phyloP scores from a whole-genome alignment of 179 eudicot genomes.

The Camellia oleifera region DNA sequence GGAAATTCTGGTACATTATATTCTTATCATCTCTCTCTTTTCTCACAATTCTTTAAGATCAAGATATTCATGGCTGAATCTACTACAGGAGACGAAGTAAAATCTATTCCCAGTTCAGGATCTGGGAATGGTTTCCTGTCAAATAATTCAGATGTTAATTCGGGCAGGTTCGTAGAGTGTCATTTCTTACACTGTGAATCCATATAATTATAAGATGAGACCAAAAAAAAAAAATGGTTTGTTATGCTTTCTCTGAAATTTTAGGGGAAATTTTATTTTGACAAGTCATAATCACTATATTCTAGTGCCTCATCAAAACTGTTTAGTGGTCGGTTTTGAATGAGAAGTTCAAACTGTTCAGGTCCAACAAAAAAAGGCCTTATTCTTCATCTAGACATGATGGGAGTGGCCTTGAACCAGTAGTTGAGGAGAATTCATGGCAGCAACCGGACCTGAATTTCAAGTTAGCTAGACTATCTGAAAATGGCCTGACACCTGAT shows the following conservation, averaged over 20 bases:
- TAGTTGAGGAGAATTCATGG: conserved; percentile 66
- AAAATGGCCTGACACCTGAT: conserved; percentile 48
- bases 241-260: background rate
- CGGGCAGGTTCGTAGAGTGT: conserved; percentile 56
- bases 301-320: background rate
- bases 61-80: background rate
- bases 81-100: conserved; percentile 46
- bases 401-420: conserved; percentile 56
- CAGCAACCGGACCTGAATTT: conserved; percentile 34
- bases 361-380: conserved; percentile 63
- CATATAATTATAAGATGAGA: background rate
- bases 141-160: conserved; percentile 52
- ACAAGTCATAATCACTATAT: background rate
- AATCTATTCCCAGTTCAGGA: conserved; percentile 63
- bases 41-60: background rate
- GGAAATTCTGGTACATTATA: conserved; percentile 52
- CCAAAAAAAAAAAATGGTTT: background rate
- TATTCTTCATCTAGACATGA: conserved; percentile 51
- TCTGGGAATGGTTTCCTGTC: conserved; percentile 43
- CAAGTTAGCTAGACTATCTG: conserved; percentile 49
- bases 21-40: background rate
- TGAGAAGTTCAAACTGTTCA: conserved; percentile 20
- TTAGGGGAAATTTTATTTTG: background rate
- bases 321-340: background rate
- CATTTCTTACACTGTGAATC: background rate